Evolutionary conservation across 257 asterid species (phyloP), one percentile per base, ranked within the genome.

Genomic region (Henckelia pumila): DNA sequence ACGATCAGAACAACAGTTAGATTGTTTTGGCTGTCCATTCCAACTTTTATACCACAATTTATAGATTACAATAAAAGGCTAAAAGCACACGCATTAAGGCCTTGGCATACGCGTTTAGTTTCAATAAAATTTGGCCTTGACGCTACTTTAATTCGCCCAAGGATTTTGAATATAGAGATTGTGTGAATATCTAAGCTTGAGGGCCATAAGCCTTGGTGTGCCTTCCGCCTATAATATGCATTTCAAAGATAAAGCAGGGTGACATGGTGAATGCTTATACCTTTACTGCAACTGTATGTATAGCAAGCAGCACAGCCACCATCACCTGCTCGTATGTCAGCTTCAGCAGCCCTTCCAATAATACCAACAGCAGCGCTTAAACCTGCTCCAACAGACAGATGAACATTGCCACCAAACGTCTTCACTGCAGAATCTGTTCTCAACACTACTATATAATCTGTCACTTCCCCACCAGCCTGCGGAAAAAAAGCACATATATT

Each of bases 381-480:
- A 63, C 95, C 88, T 29, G 92, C 95, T 77, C 92, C 95, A 61
- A 85, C 63, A 14, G 95, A 88, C 64, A 88, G 63, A 79, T 88
- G 90, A 21, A 83, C 71, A 68, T 80, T 81, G 69, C 85, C 76
- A 73, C 84, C 66, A 44, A 85, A 85, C 35, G 90, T 83, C 82
- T 76, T 83, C 63, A 88, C 70, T 67, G 92, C 92, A 63, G 85
- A 86, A 68, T 62, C 78, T 63, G 79, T 82, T 76, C 95, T 77
- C 76, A 88, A 72, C 76, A 85, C 92, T 52, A 88, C 77, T 40
- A 88, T 80, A 68, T 75, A 85, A 72, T 88, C 95, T 20, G 87
- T 83, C 80, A 88, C 82, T 71, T 88, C 95, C 57, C 95, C 95
- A 56, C 95, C 95, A 66, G 79, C 95, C 92, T 88, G 83, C 29